Evolutionary conservation across 345 rosid genomes (phyloP), one percentile per base, ranked within the genome.

Genomic region (Punica granatum): DNA sequence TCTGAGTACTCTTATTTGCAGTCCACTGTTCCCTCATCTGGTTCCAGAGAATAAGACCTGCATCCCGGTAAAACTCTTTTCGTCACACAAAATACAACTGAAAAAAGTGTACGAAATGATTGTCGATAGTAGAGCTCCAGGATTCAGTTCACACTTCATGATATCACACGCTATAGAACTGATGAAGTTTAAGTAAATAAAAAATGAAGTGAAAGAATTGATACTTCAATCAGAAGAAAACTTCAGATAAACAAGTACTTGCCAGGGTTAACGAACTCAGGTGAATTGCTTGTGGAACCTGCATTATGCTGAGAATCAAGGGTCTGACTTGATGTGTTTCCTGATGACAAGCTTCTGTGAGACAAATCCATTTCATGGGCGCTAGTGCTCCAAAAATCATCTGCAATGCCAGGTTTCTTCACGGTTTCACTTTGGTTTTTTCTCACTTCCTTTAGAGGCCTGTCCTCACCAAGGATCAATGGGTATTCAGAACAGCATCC

Each of bases 31-130:
- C 86, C 76, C 97, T 78, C 2, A 80, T 88, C 78, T 90, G 90
- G 72, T 81, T 85, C 97, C 97, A 90, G 51, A 83, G 89, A 72
- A 82, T 74, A 77, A 84, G 84, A 73, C 95, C 97, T 85, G 73
- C 76, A 81, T 23, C 59, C 25, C 60, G 65, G 69, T 69, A 70
- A 53, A 42, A 41, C 48, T 33, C 28, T 41, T 18, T 34, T 1
- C 11, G 48, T 43, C 48, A 43, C 48, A 43, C 9, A 49, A 37
- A 21, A 48, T 48, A 65, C 5, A 41, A 26, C 46, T 33, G 28
- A 18, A 34, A 10, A 34, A 61, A 15, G n/a, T n/a, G n/a, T n/a
- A n/a, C n/a, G n/a, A n/a, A n/a, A n/a, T n/a, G n/a, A n/a, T n/a
- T n/a, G n/a, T n/a, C n/a, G n/a, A n/a, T n/a, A n/a, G n/a, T n/a